phyloP scores from a whole-genome alignment of 129 eudicot species.

The Smallanthus sonchifolius region DNA sequence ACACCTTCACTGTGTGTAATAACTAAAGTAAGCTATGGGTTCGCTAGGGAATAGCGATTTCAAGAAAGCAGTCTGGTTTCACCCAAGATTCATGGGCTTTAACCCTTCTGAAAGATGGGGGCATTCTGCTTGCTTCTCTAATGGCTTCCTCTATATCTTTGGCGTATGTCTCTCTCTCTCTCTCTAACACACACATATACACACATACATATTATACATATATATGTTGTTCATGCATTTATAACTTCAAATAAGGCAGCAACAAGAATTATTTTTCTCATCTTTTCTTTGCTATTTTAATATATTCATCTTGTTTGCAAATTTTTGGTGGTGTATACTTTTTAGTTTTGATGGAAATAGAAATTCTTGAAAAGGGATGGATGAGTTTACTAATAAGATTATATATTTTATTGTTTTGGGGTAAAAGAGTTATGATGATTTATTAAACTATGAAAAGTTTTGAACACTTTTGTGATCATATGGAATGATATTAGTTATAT shows the following conservation, averaged over 20 bases:
- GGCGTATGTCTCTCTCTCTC: constrained; percentile 52
- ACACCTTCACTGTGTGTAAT: constrained; percentile 10
- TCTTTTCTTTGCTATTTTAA: constrained; percentile 8
- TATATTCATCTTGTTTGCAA: constrained; percentile 13
- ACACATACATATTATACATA: neutral
- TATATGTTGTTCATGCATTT: constrained; percentile 14
- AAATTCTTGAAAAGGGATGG: neutral
- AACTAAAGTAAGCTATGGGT: constrained; percentile 35
- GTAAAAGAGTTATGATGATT: too few relatives aligned
- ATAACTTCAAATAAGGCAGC: constrained; percentile 19
- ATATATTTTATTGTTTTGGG: neutral
- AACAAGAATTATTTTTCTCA: constrained; percentile 3
- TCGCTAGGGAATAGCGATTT: constrained; percentile 45
- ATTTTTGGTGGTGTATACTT: constrained; percentile 12
- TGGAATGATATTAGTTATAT: neutral
- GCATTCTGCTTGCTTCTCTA: constrained; percentile 80
- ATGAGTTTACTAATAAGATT: too few relatives aligned
- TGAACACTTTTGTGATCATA: too few relatives aligned
- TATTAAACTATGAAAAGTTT: neutral
- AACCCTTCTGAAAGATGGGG: constrained; percentile 98
- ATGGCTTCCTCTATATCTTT: constrained; percentile 75
- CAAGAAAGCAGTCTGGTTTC: constrained; percentile 81
- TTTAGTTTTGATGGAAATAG: neutral
- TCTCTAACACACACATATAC: neutral
- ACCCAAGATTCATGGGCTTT: constrained; percentile 68